Evolutionary conservation across 495 filamentous ascomycete genomes (phyloP), one percentile per base, ranked within the genome.

Genomic region (Talaromyces proteolyticus): DNA sequence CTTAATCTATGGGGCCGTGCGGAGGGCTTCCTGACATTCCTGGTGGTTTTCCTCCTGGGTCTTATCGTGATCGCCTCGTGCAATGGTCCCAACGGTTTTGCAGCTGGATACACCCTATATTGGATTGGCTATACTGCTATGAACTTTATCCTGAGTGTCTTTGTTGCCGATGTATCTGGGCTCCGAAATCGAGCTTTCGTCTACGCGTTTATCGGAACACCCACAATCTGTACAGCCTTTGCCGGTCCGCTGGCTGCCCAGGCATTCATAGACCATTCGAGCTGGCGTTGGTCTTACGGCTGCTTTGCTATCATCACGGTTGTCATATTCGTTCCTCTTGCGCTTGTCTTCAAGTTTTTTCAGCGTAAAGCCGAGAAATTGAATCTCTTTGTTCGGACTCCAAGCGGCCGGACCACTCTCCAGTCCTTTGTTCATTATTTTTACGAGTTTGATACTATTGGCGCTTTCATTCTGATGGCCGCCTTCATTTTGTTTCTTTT

Each of bases 221-320:
- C 85, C 0, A 82, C 63, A 19, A 68, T 72, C 26, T 64, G 60
- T 46, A 86, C 84, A 16, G 65, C 66, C 0, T 74, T 72, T 43
- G 63, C 63, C 2, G 66, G 66, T 2, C 57, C 62, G 0, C 51
- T 63, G 12, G 67, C 60, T 1, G 66, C 70, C 0, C 58, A 69
- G 26, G 54, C 58, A 0, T 74, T 79, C 38, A 77, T 75, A 46
- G 59, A 70, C 3, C 70, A 72, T 5, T 60, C 69, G 8, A 72
- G 73, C 6, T 88, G 76, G 73, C 72, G 81, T 29, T 88, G 84
- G 85, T 76, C 70, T 14, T 85, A 78, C 55, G 83, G 81, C 24
- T 66, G 72, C 18, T 86, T 84, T 56, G 66, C 74, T 37, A 82
- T 87, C 52, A 65, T 84, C 47, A 69, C 70, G 6, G 77, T 77